Conservation (phyloP, 2,329 filamentous ascomycete genomes). For the Ceratocystiopsis sp. region DNA sequence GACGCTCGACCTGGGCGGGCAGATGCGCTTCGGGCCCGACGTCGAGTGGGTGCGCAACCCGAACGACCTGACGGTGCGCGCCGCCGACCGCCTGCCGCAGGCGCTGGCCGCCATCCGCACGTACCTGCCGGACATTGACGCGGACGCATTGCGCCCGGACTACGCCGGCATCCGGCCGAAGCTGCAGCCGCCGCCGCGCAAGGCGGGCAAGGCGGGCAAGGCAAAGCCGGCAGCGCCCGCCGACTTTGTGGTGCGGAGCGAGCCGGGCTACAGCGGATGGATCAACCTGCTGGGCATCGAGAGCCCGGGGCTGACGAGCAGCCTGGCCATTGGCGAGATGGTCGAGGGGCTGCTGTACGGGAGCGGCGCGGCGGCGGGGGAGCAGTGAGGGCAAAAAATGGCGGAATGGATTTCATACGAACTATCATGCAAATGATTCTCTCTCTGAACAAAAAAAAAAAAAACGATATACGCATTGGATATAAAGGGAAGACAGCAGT, state of each 20-base stretch:
- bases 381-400: too few relatives aligned
- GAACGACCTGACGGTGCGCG: conserved; percentile 50
- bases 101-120: conserved; percentile 59
- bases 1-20: conserved; percentile 72
- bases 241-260: conserved; percentile 67
- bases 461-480: too few relatives aligned
- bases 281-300: conserved; percentile 87
- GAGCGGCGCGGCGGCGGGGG: neutral
- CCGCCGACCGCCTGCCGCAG: conserved; percentile 33
- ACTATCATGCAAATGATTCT: too few relatives aligned
- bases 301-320: conserved; percentile 79
- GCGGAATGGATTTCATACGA: too few relatives aligned
- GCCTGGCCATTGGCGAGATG: conserved; percentile 67
- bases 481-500: neutral
- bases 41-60: conserved; percentile 77
- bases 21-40: conserved; percentile 83
- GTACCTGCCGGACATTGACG: conserved; percentile 63
- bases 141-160: conserved; percentile 50
- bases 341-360: conserved; percentile 38
- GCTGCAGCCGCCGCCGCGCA: conserved; percentile 41
- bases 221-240: conserved; percentile 45
- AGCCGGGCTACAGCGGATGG: conserved; percentile 67
- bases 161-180: conserved; percentile 91
- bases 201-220: neutral
- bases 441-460: too few relatives aligned